A percentile compares a stretch with the other conserved stretches of the same genome.
Conservation (phyloP, 129 eudicot species). For the Cynara cardunculus region DNA sequence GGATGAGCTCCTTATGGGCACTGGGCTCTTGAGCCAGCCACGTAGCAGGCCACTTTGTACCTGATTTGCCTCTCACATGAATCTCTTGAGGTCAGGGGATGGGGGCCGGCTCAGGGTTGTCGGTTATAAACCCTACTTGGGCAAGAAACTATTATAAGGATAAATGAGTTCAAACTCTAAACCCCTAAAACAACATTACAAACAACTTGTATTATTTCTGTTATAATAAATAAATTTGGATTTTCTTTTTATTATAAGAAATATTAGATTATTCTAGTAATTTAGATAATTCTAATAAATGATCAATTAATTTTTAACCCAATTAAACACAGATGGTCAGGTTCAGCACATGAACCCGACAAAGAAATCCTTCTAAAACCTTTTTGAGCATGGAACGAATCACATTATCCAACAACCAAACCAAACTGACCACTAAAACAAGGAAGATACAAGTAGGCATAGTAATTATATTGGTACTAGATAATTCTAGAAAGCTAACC, state of each 20-base stretch:
- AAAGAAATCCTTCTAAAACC: neutral
- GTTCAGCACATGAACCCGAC: neutral
- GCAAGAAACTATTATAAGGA: neutral
- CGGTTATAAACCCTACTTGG: neutral
- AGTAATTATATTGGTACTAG: neutral
- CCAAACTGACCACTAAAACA: neutral
- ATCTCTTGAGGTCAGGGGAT: too few relatives aligned
- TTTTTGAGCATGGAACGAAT: neutral
- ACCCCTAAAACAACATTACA: neutral
- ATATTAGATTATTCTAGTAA: neutral
- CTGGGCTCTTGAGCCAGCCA: too few relatives aligned
- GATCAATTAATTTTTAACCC: neutral
- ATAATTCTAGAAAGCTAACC: conserved; percentile 30
- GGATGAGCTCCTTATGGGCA: too few relatives aligned
- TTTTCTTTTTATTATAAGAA: neutral
- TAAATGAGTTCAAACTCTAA: neutral
- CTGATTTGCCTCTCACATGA: too few relatives aligned
- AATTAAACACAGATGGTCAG: neutral
- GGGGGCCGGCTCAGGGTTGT: too few relatives aligned
- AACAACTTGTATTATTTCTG: neutral
- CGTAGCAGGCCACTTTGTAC: too few relatives aligned
- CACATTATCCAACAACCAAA: neutral
- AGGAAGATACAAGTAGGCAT: neutral
- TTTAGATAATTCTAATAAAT: neutral
- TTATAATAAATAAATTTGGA: neutral